These are phyloP conservation scores for Epichloe aotearoae DNA, from an alignment of 2,329 filamentous ascomycete genomes.

Conservation along the genomic window DNA sequence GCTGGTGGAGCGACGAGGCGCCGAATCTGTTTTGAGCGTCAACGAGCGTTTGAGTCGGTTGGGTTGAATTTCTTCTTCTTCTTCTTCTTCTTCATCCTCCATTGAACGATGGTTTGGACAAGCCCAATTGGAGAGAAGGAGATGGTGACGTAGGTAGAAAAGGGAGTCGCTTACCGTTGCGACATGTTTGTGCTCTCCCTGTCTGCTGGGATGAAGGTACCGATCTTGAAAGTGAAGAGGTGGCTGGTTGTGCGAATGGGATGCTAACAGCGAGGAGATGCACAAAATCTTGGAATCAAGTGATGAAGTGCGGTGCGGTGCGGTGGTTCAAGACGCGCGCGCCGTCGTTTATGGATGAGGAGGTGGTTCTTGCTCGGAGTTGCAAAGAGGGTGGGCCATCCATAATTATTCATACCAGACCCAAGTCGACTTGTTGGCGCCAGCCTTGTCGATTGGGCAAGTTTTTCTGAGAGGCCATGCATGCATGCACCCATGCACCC, in stretches of 20 bases:
- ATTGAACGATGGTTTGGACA: neutral
- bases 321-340: neutral
- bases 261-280: too few relatives aligned
- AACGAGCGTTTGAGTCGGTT: too few relatives aligned
- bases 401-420: too few relatives aligned
- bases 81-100: neutral
- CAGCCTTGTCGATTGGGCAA: too few relatives aligned
- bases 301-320: too few relatives aligned
- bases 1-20: slow-evolving; percentile 56
- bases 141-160: neutral
- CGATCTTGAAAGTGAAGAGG: neutral
- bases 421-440: too few relatives aligned
- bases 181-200: slow-evolving; percentile 14
- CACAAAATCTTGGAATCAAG: too few relatives aligned
- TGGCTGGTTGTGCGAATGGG: too few relatives aligned
- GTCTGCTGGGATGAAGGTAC: neutral
- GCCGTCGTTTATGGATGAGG: slow-evolving; percentile 5
- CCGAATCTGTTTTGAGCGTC: slow-evolving; percentile 43
- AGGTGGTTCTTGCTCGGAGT: slow-evolving; percentile 5
- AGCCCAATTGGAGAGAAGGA: neutral
- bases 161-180: slow-evolving; percentile 17
- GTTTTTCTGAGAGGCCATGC: too few relatives aligned
- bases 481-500: too few relatives aligned
- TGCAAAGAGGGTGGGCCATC: too few relatives aligned
- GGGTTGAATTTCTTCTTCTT: too few relatives aligned